phyloP scores from a whole-genome alignment of 805 yeast species.

The Dipodascus geniculatus region DNA sequence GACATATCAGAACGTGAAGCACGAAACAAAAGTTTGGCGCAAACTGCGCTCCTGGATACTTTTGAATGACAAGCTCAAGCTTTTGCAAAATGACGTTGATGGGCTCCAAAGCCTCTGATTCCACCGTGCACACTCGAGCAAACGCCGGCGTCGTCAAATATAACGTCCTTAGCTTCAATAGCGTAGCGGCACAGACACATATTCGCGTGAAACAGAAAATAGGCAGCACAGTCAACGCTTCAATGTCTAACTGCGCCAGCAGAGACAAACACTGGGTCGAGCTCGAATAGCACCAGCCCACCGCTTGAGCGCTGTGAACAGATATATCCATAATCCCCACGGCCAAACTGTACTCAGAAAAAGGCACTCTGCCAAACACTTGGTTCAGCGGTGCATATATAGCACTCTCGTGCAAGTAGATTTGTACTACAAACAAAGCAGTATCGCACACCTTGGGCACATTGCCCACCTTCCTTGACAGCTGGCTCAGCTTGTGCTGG shows the following conservation, averaged over 20 bases:
- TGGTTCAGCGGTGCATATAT: conserved; percentile 17
- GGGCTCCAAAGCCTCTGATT: conserved; percentile 13
- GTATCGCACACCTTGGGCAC: background rate
- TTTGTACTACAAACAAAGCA: background rate
- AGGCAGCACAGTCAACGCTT: conserved; percentile 45
- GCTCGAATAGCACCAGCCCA: background rate
- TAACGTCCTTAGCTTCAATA: conserved; percentile 24
- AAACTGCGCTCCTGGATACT: conserved; percentile 21
- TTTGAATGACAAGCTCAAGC: conserved; percentile 14
- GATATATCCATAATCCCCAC: conserved; percentile 14
- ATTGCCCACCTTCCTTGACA: background rate
- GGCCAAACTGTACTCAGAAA: conserved; percentile 24
- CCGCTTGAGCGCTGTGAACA: background rate
- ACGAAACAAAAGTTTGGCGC: conserved; percentile 21
- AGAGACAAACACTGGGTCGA: background rate
- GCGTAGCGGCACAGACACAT: conserved; percentile 20
- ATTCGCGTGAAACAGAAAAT: conserved; percentile 19
- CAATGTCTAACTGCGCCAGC: background rate
- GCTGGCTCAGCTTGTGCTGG: background rate
- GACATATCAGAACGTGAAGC: conserved; percentile 22
- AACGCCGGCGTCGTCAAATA: conserved; percentile 18
- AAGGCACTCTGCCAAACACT: conserved; percentile 24
- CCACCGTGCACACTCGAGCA: conserved; percentile 17
- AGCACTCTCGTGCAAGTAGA: conserved; percentile 26
- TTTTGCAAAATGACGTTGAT: conserved; percentile 13